Evolutionary conservation across 108 stramenopile species (phyloP), one percentile per base, ranked within the genome.

Genomic region (Cyclotella cryptica): DNA sequence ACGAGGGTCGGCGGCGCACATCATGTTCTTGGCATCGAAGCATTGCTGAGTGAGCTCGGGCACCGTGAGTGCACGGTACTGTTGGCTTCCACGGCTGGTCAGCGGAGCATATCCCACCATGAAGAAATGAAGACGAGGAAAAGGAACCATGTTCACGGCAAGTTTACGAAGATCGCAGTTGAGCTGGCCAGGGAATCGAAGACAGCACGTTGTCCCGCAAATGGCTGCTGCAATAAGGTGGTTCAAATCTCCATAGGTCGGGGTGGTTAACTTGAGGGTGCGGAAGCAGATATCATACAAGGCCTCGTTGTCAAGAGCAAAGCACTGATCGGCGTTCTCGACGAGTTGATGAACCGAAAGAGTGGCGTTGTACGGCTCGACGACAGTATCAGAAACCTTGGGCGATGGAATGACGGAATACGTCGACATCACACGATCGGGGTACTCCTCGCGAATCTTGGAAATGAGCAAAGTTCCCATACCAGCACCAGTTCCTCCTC

Each of bases 291-390:
- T 93, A 75, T 95, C 92, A 73, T 93, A 93, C 41, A 95, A 90
- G 42, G 94, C 94, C 84, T 95, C 94, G 78, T 93, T 93, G 67
- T 95, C 94, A 63, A 95, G 88, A 61, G 88, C 88, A 78, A 91
- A 92, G 88, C 89, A 92, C 89, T 93, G 90, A 78, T 93, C 94
- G 73, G 92, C 94, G 83, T 95, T 93, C 79, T 95, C 94, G 47
- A 93, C 91, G 26, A 95, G 90, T 87, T 93, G 92, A 82, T 95
- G 94, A 69, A 95, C 88, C 22, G 92, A 91, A 40, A 95, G 87
- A 19, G 91, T 92, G 73, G 94, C 89, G 69, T 93, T 93, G 85
- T 93, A 93, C 26, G 92, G 92, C 87, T 93, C 92, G 12, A 93
- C 89, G 49, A 93, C 92, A 11, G 89, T 90, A 78, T 93, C 92